phyloP scores from a whole-genome alignment of 2,329 filamentous ascomycete genomes.

The Parafenestella ontariensis region DNA sequence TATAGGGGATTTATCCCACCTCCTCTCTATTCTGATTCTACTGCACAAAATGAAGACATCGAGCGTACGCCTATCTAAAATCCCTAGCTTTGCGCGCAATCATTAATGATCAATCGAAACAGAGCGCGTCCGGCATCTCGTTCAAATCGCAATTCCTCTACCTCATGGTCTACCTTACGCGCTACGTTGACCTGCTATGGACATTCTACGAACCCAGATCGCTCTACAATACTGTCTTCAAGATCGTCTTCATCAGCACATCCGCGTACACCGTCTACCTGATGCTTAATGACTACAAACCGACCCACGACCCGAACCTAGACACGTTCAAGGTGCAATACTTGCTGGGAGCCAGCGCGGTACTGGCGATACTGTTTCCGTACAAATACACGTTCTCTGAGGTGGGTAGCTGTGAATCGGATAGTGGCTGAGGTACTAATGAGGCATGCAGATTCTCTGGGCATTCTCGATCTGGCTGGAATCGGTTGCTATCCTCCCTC shows the following conservation, averaged over 20 bases:
- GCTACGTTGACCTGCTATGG: constrained; percentile 92
- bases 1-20: constrained; percentile 91
- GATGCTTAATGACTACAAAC: constrained; percentile 97
- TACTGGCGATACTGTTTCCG: constrained; percentile 82
- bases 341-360: constrained; percentile 79
- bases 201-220: constrained; percentile 71
- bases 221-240: constrained; percentile 93
- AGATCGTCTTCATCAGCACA: constrained; percentile 89
- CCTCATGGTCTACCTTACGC: constrained; percentile 88
- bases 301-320: constrained; percentile 94
- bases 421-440: constrained; percentile 13
- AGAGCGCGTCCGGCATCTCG: constrained; percentile 97
- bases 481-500: constrained; percentile 92
- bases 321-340: constrained; percentile 99
- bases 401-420: constrained; percentile 45
- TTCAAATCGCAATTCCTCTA: constrained; percentile 99
- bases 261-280: constrained; percentile 96
- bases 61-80: constrained; percentile 67
- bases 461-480: constrained; percentile 99
- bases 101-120: constrained; percentile 17
- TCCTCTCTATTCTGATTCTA: constrained; percentile 91
- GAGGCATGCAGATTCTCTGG: constrained; percentile 78
- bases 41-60: constrained; percentile 93
- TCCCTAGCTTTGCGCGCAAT: constrained; percentile 4
- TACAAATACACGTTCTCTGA: constrained; percentile 81